Conservation (phyloP, 345 rosid genomes). For the Lepidium aucheri region DNA sequence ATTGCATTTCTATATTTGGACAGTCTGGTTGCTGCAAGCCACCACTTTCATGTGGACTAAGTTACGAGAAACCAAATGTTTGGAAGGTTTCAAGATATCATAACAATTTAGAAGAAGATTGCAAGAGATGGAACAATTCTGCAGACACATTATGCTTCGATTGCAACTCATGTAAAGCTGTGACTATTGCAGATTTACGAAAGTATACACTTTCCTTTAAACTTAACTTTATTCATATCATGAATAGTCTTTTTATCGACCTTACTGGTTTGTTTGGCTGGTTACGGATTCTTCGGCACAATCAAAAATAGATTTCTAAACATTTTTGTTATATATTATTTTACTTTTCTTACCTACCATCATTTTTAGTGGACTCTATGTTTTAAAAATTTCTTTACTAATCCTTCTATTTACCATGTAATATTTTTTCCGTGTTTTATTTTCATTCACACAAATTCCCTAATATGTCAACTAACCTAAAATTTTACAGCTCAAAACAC, state of each 20-base stretch:
- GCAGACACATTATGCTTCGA: conserved; percentile 15
- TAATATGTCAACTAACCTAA: no score
- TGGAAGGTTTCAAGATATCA: conserved; percentile 13
- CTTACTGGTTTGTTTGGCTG: conserved; percentile 17
- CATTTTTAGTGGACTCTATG: no score
- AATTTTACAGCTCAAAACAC: no score
- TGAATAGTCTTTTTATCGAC: conserved; percentile 9
- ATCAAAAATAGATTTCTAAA: conserved; percentile 5
- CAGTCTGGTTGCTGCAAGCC: conserved; percentile 32
- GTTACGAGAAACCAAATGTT: conserved; percentile 6
- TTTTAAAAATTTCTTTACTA: no score
- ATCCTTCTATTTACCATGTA: no score
- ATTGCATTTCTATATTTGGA: not conserved
- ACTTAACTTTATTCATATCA: not conserved
- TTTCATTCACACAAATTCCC: no score
- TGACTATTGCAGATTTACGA: conserved; percentile 17
- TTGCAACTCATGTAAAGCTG: conserved; percentile 28
- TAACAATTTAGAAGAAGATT: conserved; percentile 15
- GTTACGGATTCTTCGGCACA: conserved; percentile 8
- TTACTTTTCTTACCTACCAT: no score
- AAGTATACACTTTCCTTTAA: not conserved
- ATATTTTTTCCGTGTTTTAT: no score
- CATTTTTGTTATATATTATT: not conserved
- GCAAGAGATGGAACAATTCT: conserved; percentile 17
- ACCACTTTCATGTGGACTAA: conserved; percentile 29